Conservation (phyloP, 176 grass and related monocot genomes). For the Bromus sterilis region DNA sequence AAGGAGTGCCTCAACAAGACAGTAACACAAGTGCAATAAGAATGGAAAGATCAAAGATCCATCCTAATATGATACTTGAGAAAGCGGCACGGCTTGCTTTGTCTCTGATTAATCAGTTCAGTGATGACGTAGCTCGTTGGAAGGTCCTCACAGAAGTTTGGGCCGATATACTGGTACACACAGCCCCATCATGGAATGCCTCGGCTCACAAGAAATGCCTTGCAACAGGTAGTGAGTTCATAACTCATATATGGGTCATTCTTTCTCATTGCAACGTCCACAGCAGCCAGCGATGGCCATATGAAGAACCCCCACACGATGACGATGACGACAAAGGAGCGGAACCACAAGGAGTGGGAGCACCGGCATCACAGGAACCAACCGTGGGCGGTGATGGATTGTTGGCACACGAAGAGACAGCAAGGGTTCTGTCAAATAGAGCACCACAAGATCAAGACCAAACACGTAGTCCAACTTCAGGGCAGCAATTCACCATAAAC, state of each 20-base stretch:
- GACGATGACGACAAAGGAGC: no score
- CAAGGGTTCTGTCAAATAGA: no score
- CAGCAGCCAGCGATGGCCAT: background rate
- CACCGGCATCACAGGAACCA: no score
- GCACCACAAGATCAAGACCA: no score
- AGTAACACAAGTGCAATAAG: no score
- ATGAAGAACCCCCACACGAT: background rate
- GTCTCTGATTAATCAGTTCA: background rate
- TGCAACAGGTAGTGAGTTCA: background rate
- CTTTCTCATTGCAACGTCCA: background rate
- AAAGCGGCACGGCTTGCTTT: background rate
- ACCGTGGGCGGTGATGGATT: no score
- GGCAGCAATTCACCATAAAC: no score
- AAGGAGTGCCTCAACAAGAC: background rate
- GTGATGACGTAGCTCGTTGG: background rate
- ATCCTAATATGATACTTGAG: background rate
- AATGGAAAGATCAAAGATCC: background rate
- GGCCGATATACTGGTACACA: background rate
- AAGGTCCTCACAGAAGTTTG: background rate
- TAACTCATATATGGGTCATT: background rate
- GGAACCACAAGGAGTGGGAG: no score
- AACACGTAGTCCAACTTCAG: no score
- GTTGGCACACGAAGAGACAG: no score
- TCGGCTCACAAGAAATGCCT: background rate
- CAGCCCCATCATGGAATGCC: background rate